These are phyloP conservation scores for Pleurotus platypus DNA, from an alignment of 768 basidiomycete species.

Conservation along the genomic window DNA sequence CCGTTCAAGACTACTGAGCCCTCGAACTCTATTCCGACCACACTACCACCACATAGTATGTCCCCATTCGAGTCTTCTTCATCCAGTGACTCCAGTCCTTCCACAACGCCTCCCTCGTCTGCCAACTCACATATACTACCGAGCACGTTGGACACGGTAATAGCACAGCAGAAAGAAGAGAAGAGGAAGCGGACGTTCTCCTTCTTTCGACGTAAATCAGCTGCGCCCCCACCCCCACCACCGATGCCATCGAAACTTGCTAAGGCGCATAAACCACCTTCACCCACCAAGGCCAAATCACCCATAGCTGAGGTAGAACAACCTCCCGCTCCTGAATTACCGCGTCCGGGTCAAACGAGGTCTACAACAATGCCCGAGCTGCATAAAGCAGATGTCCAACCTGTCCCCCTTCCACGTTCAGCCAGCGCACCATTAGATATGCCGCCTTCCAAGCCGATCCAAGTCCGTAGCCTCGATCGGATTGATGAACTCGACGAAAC, in stretches of 20 bases:
- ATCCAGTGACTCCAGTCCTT: not conserved
- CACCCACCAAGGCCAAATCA: not conserved
- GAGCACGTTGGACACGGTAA: not conserved
- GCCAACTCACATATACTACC: not conserved
- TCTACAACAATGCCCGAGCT: slow-evolving; percentile 13
- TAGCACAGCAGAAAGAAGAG: not conserved
- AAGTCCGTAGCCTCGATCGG: slow-evolving; percentile 47
- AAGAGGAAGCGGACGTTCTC: slow-evolving; percentile 1
- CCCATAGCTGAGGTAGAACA: not conserved
- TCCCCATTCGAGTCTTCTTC: not conserved
- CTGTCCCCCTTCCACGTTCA: slow-evolving; percentile 18
- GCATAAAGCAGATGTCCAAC: slow-evolving; percentile 14
- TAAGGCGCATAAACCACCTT: not conserved
- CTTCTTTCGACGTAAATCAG: slow-evolving; percentile 3
- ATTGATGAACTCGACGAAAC: slow-evolving; percentile 80
- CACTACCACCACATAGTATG: not conserved
- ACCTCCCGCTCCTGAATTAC: not conserved
- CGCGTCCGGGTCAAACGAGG: slow-evolving; percentile 12
- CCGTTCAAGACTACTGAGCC: not conserved
- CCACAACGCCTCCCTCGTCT: slow-evolving; percentile 4
- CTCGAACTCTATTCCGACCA: not conserved
- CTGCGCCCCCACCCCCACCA: not conserved
- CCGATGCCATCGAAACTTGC: not conserved
- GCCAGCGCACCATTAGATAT: slow-evolving; percentile 14
- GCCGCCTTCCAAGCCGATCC: not conserved